Conservation (phyloP, 2,329 filamentous ascomycete genomes). For the Harringtonia lauricola region DNA sequence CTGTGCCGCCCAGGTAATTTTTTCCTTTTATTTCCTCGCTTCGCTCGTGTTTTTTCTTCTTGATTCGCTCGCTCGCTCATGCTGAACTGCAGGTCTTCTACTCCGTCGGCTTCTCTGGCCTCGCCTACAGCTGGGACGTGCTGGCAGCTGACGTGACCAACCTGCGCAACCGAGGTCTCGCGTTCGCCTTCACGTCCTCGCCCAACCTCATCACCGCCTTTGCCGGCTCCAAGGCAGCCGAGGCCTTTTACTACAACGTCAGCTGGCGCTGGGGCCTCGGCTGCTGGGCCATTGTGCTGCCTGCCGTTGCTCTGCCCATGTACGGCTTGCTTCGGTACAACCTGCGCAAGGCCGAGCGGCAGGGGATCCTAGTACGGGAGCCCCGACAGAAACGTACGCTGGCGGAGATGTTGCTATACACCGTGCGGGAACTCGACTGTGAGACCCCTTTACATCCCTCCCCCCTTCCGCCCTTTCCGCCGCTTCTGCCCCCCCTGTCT, state of each 20-base stretch:
- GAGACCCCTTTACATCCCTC: too few species aligned
- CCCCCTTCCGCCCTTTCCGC: slow-evolving; percentile 23
- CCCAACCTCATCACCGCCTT: slow-evolving; percentile 56
- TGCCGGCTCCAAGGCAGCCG: slow-evolving; percentile 43
- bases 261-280: slow-evolving; percentile 60
- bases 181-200: slow-evolving; percentile 50
- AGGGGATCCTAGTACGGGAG: slow-evolving; percentile 33
- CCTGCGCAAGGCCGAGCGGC: slow-evolving; percentile 44
- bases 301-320: slow-evolving; percentile 46
- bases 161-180: slow-evolving; percentile 52
- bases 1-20: slow-evolving; percentile 44
- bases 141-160: slow-evolving; percentile 57
- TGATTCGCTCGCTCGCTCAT: too few species aligned
- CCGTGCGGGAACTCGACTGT: slow-evolving; percentile 51
- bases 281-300: slow-evolving; percentile 51
- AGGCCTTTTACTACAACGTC: slow-evolving; percentile 34
- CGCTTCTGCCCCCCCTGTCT: slow-evolving; percentile 36
- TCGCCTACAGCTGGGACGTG: slow-evolving; percentile 33
- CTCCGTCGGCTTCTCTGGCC: slow-evolving; percentile 35
- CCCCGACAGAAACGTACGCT: slow-evolving; percentile 32
- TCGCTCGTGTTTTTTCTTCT: too few species aligned
- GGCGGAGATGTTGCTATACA: slow-evolving; percentile 35
- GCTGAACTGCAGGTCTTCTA: slow-evolving; percentile 40
- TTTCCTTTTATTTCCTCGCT: too few species aligned
- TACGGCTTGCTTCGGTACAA: slow-evolving; percentile 44